Base-by-base conservation (phyloP, 192 early-diverging fungal species). In the Entophlyctis luteolus region DNA sequence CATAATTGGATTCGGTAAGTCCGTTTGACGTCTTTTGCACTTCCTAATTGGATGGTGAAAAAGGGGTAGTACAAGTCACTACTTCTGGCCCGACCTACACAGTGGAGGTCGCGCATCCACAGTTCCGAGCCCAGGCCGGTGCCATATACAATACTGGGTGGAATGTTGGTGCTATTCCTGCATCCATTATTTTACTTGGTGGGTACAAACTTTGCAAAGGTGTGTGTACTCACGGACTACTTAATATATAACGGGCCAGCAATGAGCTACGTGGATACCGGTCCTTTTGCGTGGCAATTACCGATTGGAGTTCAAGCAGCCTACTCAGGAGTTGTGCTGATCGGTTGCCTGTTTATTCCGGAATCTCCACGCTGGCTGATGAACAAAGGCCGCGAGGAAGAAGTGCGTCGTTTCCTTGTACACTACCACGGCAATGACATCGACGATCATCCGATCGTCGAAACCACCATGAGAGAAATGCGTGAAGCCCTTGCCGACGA, bases 291-390 rank as follows among this genome's bases (percentile, higher is more conserved):
- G 0, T 87, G 84, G 83, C 79, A 79, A 49, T 68, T 83, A 67
- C 78, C 81, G 48, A 72, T 82, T 60, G 78, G 62, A 4, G 65
- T 84, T 2, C 84, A 86, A 36, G 79, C 76, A 18, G 72, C 77
- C 32, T 79, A 75, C 0, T 81, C 83, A 1, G 75, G 60, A 0
- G 37, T 87, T 18, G 79, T 83, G 46, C 71, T 85, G 31, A 67
- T 80, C 62, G 75, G 80, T 39, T 39, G 77, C 59, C 77, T 78
- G 8, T 81, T 86, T 76, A 75, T 88, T 45, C 85, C 87, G 36
- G 86, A 79, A 67, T 93, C 92, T 4, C 91, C 92, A 5, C 89
- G 92, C 73, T 94, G 92, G 91, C 81, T 94, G 50, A 77, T 90
- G 34, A 79, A 82, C 65, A 59, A 87, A 38, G 87, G 81, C 48